Percentiles rank a stretch among this genome's conserved stretches.
Evolutionary conservation across 805 yeast species (phyloP).

Genomic region (Teunomyces atbi): DNA sequence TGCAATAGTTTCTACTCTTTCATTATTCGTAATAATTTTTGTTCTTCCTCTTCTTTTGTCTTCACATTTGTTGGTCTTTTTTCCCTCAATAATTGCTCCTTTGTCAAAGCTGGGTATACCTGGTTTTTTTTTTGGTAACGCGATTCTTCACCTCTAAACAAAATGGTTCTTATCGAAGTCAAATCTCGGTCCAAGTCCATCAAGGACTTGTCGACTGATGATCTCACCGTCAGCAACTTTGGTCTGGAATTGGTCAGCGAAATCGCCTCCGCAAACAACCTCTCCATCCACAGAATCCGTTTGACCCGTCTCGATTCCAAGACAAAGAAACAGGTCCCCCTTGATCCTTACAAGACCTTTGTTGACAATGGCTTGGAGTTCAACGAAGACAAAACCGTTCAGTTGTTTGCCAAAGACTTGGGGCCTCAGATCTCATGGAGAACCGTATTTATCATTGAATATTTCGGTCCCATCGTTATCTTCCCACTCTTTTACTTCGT

Average conservation of each 20-base stretch:
- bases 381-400: slow-evolving; percentile 29
- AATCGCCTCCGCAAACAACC: slow-evolving; percentile 46
- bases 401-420: slow-evolving; percentile 73
- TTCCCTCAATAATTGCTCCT: background rate
- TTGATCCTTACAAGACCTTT: slow-evolving; percentile 46
- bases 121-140: no score
- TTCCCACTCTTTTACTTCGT: slow-evolving; percentile 65
- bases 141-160: background rate
- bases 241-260: slow-evolving; percentile 43
- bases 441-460: slow-evolving; percentile 85
- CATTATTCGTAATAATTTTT: no score
- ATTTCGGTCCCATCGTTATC: slow-evolving; percentile 82
- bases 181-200: slow-evolving; percentile 61
- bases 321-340: slow-evolving; percentile 38
- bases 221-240: slow-evolving; percentile 26
- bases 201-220: slow-evolving; percentile 46
- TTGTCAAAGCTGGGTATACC: no score
- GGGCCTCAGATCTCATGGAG: slow-evolving; percentile 95
- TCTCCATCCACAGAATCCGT: slow-evolving; percentile 34
- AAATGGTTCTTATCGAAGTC: slow-evolving; percentile 49
- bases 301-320: slow-evolving; percentile 40
- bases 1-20: no score
- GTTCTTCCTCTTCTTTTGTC: no score
- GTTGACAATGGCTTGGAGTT: slow-evolving; percentile 42
- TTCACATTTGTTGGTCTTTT: background rate